Evolutionary conservation across 2,329 filamentous ascomycete genomes (phyloP), one percentile per base, ranked within the genome.

Genomic region (Aspergillus transmontanensis): DNA sequence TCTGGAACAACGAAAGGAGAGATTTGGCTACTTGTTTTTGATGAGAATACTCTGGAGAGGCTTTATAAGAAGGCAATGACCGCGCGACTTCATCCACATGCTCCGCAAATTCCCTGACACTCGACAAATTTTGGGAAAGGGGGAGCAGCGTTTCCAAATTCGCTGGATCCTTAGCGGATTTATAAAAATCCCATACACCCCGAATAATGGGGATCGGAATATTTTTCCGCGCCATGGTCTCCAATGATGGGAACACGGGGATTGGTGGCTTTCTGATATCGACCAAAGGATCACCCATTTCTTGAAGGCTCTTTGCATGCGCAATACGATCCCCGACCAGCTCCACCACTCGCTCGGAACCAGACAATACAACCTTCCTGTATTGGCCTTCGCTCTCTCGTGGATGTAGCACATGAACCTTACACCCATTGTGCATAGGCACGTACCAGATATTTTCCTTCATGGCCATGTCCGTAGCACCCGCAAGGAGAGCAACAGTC

Each of bases 371-470:
- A 34, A 77, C 71, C 58, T 73, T 77, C 43, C 78, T 77, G 60
- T 70, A 62, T 6, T 66, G 43, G 12, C 77, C 74, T 36, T 73
- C 67, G 54, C 73, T 76, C 54, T 78, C 68, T 1, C 55, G 45
- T n/a, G 71, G 61, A 53, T 69, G 67, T 32, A 78, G 60, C 12
- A 80, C 71, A 57, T 77, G 78, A n/a, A 80, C 73, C 41, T 71
- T 71, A 54, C 78, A 80, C 28, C 78, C 79, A 60, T 78, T 76
- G 16, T 69, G 72, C 19, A 79, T 60, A 11, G 66, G 63, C 7
- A 76, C 66, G 60, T 72, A 72, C 73, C 73, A 80, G 9, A 79
- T 70, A 62, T 80, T 81, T 63, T 81, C 79, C 41, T 65, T 63
- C 61, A 72, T 62, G 10, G 70, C 68, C n/a, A 70, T 67, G 4